Evolutionary conservation across 441 rosid genomes (phyloP).

Genomic region (Pelargonium citronellum): DNA sequence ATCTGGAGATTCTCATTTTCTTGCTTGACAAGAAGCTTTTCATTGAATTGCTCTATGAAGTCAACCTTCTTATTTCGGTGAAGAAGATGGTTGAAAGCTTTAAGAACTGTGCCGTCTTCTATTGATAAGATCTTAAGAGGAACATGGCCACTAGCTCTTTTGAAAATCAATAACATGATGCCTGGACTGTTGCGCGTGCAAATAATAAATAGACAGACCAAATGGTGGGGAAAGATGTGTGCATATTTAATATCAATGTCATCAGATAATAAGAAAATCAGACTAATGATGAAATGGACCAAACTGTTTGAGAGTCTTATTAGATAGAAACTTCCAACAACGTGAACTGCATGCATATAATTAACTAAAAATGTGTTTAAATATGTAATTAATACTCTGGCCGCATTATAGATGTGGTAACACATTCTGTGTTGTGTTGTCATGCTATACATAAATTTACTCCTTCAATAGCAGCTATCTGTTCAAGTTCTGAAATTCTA

Average conservation of each 20-base stretch:
- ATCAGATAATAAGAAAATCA: too few species aligned
- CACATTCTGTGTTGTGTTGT: not conserved
- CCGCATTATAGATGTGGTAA: not conserved
- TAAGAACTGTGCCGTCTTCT: slow-evolving; percentile 80
- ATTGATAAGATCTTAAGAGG: slow-evolving; percentile 70
- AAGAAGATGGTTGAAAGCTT: slow-evolving; percentile 65
- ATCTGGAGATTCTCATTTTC: slow-evolving; percentile 81
- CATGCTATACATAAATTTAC: not conserved
- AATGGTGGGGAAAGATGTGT: not conserved
- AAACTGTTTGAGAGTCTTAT: too few species aligned
- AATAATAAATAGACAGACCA: not conserved
- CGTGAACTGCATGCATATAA: not conserved
- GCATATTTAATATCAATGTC: not conserved
- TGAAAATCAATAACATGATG: slow-evolving; percentile 70
- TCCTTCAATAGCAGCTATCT: not conserved
- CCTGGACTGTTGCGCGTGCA: slow-evolving; percentile 51
- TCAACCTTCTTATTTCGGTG: slow-evolving; percentile 84
- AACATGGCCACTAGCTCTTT: slow-evolving; percentile 51
- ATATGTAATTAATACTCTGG: not conserved
- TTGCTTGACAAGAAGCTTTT: slow-evolving; percentile 87
- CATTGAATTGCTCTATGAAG: slow-evolving; percentile 77
- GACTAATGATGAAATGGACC: too few species aligned
- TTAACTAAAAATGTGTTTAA: not conserved
- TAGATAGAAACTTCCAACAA: not conserved
- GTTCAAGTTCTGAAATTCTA: too few species aligned